Percentiles rank a stretch among this genome's conserved stretches.
These are phyloP conservation scores for Lentinula raphanica DNA, from an alignment of 768 basidiomycete genomes.

Conservation along the genomic window DNA sequence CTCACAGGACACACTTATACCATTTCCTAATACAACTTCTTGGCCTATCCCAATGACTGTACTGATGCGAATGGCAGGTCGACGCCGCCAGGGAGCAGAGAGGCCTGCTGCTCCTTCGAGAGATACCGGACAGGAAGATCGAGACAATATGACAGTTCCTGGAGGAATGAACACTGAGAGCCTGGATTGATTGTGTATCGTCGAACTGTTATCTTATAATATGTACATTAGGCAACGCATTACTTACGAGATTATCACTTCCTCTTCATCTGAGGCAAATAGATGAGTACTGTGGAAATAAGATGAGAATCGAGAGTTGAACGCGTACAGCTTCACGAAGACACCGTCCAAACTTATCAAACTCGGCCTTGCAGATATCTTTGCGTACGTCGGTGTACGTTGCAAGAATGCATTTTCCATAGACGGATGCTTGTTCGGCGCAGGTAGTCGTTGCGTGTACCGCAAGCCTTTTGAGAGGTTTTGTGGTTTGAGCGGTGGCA, in stretches of 20 bases:
- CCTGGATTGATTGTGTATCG: slow-evolving; percentile 15
- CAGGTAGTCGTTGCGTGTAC: slow-evolving; percentile 69
- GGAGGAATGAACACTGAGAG: slow-evolving; percentile 30
- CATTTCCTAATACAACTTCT: slow-evolving; percentile 57
- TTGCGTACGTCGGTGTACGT: slow-evolving; percentile 81
- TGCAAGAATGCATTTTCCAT: slow-evolving; percentile 84
- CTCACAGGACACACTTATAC: slow-evolving; percentile 34
- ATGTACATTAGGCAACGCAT: background rate
- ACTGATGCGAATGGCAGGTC: slow-evolving; percentile 31
- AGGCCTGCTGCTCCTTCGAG: slow-evolving; percentile 21
- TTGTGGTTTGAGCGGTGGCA: slow-evolving; percentile 20
- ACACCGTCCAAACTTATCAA: slow-evolving; percentile 78
- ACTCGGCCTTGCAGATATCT: slow-evolving; percentile 82
- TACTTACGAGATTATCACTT: slow-evolving; percentile 22
- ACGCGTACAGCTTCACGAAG: slow-evolving; percentile 65
- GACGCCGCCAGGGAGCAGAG: slow-evolving; percentile 46
- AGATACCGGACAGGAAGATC: slow-evolving; percentile 11
- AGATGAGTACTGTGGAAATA: background rate
- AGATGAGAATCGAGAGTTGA: background rate
- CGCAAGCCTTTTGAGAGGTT: slow-evolving; percentile 63
- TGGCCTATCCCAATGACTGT: slow-evolving; percentile 25
- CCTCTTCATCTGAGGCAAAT: slow-evolving; percentile 38
- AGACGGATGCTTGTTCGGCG: slow-evolving; percentile 63
- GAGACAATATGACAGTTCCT: slow-evolving; percentile 21
- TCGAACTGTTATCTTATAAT: slow-evolving; percentile 10